phyloP scores from a whole-genome alignment of 164 flowering plant genomes.

The Tetracentron sinense region DNA sequence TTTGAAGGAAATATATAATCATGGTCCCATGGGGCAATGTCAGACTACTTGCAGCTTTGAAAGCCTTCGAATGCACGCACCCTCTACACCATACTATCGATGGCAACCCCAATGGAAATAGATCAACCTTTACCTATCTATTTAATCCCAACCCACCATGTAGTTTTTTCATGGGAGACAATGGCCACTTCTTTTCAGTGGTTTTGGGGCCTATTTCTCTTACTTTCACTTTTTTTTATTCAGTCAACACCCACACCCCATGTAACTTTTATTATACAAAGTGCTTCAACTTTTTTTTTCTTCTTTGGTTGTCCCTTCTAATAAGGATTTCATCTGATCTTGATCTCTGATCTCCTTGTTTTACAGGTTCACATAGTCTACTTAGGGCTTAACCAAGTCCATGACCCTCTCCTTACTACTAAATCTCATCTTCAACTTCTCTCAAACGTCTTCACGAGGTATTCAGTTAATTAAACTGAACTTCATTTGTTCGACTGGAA shows the following conservation, averaged over 20 bases:
- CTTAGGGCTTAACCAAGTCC: constrained; percentile 38
- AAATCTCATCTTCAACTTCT: constrained; percentile 45
- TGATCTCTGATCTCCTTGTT: constrained; percentile 4
- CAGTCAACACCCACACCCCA: constrained; percentile 30
- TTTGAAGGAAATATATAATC: constrained; percentile 25
- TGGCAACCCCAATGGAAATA: constrained; percentile 12
- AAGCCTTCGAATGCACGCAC: constrained; percentile 32
- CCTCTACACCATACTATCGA: background rate
- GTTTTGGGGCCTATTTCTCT: constrained; percentile 41
- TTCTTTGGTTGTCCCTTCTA: background rate
- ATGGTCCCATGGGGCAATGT: constrained; percentile 20
- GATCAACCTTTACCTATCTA: constrained; percentile 13
- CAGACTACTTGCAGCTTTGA: constrained; percentile 29
- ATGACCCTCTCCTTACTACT: constrained; percentile 42
- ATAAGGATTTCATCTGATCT: constrained; percentile 14
- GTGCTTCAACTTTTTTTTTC: constrained; percentile 11
- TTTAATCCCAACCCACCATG: constrained; percentile 21
- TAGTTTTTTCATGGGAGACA: constrained; percentile 25
- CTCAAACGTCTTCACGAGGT: constrained; percentile 50
- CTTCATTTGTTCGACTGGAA: too few species aligned
- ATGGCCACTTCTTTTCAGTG: constrained; percentile 31
- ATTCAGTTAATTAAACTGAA: too few species aligned
- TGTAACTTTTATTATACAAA: constrained; percentile 25
- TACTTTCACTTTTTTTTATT: constrained; percentile 29
- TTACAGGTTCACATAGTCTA: constrained; percentile 64